phyloP scores from a whole-genome alignment of 805 yeast species.

The Saccharomycopsis lassenensis region DNA sequence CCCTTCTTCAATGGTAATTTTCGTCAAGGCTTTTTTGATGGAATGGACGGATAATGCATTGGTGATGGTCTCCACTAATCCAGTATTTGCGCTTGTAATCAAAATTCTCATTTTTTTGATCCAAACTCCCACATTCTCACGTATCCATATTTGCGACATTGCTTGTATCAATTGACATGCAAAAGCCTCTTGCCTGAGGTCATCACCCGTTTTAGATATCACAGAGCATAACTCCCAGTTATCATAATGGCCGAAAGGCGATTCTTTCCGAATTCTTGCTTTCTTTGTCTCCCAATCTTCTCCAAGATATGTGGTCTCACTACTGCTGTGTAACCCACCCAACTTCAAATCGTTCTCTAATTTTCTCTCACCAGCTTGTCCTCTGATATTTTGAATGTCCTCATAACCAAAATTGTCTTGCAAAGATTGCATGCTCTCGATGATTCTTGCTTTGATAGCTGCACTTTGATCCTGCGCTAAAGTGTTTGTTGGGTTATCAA shows the following conservation, averaged over 20 bases:
- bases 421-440: conserved; percentile 64
- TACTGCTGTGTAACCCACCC: conserved; percentile 46
- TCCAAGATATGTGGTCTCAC: conserved; percentile 50
- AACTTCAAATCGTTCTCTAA: conserved; percentile 85
- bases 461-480: conserved; percentile 44
- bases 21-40: conserved; percentile 83
- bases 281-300: conserved; percentile 89
- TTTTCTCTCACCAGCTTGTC: conserved; percentile 84
- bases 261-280: conserved; percentile 65
- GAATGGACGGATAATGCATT: conserved; percentile 92
- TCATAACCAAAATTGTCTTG: conserved; percentile 54
- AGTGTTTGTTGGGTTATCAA: conserved; percentile 52
- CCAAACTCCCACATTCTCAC: conserved; percentile 66
- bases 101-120: conserved; percentile 87
- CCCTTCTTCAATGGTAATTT: conserved; percentile 53
- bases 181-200: conserved; percentile 92
- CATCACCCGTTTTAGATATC: conserved; percentile 94
- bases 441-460: conserved; percentile 57
- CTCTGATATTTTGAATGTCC: conserved; percentile 40
- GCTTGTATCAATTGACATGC: conserved; percentile 91
- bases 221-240: conserved; percentile 96
- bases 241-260: conserved; percentile 73
- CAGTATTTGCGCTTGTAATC: conserved; percentile 82
- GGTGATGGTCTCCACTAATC: conserved; percentile 91
- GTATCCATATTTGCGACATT: conserved; percentile 76